phyloP scores from a whole-genome alignment of 306 rosid species.

The Sindora glabra region DNA sequence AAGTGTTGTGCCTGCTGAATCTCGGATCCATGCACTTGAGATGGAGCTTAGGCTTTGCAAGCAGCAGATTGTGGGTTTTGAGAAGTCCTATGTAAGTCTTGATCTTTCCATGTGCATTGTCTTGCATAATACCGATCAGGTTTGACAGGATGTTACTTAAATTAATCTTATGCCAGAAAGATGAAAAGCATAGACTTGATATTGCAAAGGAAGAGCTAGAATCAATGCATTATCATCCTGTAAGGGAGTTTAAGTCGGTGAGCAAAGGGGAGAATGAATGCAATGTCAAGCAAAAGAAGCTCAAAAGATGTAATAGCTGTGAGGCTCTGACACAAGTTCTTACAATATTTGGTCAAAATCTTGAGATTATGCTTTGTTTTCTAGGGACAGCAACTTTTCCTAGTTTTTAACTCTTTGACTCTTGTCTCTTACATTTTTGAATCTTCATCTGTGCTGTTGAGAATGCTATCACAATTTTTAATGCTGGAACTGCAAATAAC shows the following conservation, averaged over 20 bases:
- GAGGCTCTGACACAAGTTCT: constrained; percentile 14
- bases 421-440: neutral
- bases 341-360: neutral
- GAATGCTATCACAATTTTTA: neutral
- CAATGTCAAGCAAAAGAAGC: constrained; percentile 32
- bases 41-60: constrained; percentile 60
- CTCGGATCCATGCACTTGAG: constrained; percentile 37
- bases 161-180: constrained; percentile 41
- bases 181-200: constrained; percentile 52
- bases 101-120: constrained; percentile 8
- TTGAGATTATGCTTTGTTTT: neutral
- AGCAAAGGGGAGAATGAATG: constrained; percentile 13
- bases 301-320: constrained; percentile 36
- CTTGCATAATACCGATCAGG: neutral
- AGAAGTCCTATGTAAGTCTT: constrained; percentile 58
- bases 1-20: constrained; percentile 47
- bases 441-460: neutral
- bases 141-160: constrained; percentile 18
- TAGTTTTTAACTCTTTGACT: neutral
- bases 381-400: neutral
- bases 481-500: neutral
- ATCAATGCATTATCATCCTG: constrained; percentile 66
- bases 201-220: constrained; percentile 50
- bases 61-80: constrained; percentile 43
- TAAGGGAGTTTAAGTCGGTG: constrained; percentile 17